These are phyloP conservation scores for Marasmius fiardii DNA, from an alignment of 1,284 basidiomycete genomes.

Conservation along the genomic window DNA sequence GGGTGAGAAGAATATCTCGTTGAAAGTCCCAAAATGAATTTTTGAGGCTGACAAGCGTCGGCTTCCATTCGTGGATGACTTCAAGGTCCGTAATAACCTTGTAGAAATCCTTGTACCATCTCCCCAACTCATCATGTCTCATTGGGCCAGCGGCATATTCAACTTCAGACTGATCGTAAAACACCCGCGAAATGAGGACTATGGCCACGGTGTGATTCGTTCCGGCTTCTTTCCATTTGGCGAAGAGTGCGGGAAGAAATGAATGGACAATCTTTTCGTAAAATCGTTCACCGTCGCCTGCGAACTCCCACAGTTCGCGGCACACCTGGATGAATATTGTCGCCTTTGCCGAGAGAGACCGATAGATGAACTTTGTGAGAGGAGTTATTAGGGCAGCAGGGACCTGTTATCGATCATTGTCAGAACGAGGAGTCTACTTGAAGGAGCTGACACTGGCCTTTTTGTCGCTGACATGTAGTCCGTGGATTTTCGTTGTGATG, in stretches of 20 bases:
- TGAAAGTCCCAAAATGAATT: slow-evolving; percentile 87
- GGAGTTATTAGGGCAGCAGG: slow-evolving; percentile 81
- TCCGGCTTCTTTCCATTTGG: slow-evolving; percentile 76
- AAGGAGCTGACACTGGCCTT: slow-evolving; percentile 38
- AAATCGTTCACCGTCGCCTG: slow-evolving; percentile 93
- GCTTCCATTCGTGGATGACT: slow-evolving; percentile 83
- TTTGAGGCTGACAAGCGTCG: slow-evolving; percentile 84
- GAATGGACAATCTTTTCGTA: slow-evolving; percentile 96
- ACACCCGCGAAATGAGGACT: slow-evolving; percentile 91
- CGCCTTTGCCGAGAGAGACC: slow-evolving; percentile 88
- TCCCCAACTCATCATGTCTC: slow-evolving; percentile 65
- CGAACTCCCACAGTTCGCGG: slow-evolving; percentile 95
- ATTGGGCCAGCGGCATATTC: slow-evolving; percentile 77
- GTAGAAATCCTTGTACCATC: slow-evolving; percentile 95
- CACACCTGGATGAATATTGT: slow-evolving; percentile 96
- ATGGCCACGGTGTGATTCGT: slow-evolving; percentile 95
- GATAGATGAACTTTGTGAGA: slow-evolving; percentile 85
- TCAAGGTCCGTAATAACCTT: slow-evolving; percentile 94
- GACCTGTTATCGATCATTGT: slow-evolving; percentile 41
- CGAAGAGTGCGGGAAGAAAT: slow-evolving; percentile 84
- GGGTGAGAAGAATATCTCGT: slow-evolving; percentile 81
- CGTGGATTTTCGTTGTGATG: slow-evolving; percentile 76
- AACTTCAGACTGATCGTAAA: slow-evolving; percentile 84
- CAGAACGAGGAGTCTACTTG: slow-evolving; percentile 1
- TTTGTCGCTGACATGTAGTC: slow-evolving; percentile 66